phyloP scores from a whole-genome alignment of 148 eudicot species.

The Amaranthus hypochondriacus region DNA sequence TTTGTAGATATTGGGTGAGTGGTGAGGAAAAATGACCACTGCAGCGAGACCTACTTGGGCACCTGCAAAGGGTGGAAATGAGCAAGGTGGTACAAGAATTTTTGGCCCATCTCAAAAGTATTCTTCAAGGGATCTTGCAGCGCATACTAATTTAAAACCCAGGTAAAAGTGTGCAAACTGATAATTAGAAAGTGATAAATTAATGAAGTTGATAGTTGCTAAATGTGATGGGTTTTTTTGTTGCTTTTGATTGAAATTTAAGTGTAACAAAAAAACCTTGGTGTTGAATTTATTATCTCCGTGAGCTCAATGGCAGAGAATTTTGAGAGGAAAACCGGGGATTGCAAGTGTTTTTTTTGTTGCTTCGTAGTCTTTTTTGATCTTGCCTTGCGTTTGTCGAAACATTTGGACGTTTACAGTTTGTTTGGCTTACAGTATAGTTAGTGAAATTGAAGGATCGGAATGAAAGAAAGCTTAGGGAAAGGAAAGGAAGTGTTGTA shows the following conservation, averaged over 20 bases:
- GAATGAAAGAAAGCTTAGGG: too few relatives aligned
- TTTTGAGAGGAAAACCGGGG: background rate
- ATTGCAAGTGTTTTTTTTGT: background rate
- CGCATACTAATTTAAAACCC: conserved; percentile 87
- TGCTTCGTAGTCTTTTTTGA: background rate
- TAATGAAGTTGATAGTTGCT: background rate
- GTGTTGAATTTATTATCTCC: background rate
- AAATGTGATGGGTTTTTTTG: background rate
- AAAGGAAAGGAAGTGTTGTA: too few relatives aligned
- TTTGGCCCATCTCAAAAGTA: conserved; percentile 97
- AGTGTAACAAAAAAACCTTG: background rate
- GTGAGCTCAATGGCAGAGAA: background rate
- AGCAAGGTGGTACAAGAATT: conserved; percentile 95
- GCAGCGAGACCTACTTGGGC: conserved; percentile 99
- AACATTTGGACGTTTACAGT: background rate
- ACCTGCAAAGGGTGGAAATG: conserved; percentile 97
- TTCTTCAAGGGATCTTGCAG: conserved; percentile 92
- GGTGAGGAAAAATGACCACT: conserved; percentile 63
- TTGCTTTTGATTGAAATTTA: background rate
- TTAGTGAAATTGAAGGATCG: too few relatives aligned
- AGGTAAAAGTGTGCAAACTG: conserved; percentile 32
- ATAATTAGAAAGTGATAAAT: background rate
- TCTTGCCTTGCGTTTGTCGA: background rate
- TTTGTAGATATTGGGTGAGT: background rate
- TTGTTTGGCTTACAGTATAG: background rate